These are phyloP conservation scores for Glarea lozoyensis DNA, from an alignment of 495 filamentous ascomycete genomes.

Conservation along the genomic window DNA sequence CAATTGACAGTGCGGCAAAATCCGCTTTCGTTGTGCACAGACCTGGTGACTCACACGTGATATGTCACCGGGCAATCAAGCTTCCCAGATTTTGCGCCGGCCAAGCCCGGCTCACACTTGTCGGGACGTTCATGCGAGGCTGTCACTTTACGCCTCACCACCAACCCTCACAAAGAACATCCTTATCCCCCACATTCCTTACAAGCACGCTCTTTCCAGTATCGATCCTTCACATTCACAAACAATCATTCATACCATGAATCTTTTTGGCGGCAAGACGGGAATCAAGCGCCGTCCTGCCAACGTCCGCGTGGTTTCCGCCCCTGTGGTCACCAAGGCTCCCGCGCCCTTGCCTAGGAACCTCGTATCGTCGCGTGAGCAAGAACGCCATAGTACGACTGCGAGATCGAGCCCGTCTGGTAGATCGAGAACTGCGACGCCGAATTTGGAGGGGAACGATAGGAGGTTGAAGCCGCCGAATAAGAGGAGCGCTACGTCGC, in stretches of 20 bases:
- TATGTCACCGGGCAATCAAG: too few species aligned
- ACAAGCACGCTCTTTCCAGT: neutral
- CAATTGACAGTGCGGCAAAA: too few species aligned
- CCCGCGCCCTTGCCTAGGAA: neutral
- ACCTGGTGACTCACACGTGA: too few species aligned
- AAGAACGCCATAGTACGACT: neutral
- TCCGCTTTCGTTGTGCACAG: too few species aligned
- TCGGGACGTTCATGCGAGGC: neutral
- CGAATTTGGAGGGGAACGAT: neutral
- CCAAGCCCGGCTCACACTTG: too few species aligned
- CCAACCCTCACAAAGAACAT: neutral
- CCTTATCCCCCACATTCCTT: neutral
- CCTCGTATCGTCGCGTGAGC: neutral
- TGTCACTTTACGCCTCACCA: neutral
- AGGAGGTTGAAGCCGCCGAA: slow-evolving; percentile 2
- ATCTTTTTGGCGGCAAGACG: neutral
- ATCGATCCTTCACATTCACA: neutral
- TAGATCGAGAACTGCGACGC: slow-evolving; percentile 8
- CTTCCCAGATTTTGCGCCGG: too few species aligned
- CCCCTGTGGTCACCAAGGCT: neutral
- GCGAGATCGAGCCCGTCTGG: slow-evolving; percentile 1
- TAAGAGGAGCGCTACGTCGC: slow-evolving; percentile 10
- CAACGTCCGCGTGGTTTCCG: too few species aligned
- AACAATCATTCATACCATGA: neutral
- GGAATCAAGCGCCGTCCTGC: neutral